Conservation (phyloP, 805 yeast genomes). For the Komagataella pseudopastoris region DNA sequence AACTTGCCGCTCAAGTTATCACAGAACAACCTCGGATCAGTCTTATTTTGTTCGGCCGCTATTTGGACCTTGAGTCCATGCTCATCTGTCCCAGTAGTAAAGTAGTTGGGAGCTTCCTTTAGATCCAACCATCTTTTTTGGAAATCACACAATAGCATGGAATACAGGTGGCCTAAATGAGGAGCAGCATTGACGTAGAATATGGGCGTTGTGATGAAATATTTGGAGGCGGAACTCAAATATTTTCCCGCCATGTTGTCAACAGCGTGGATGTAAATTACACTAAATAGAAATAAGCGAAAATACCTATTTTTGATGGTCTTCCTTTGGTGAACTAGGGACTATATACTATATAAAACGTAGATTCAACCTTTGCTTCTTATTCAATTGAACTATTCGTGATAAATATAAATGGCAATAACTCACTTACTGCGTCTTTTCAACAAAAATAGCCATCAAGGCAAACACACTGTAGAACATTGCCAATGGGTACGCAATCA, state of each 20-base stretch:
- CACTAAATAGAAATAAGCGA: neutral
- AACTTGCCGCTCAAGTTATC: constrained; percentile 58
- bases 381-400: neutral
- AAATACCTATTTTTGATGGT: neutral
- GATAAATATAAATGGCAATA: too few species aligned
- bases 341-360: neutral
- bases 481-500: constrained; percentile 87
- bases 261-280: neutral
- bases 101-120: constrained; percentile 23
- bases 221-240: neutral
- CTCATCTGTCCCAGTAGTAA: constrained; percentile 93
- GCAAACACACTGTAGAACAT: constrained; percentile 92
- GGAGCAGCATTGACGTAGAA: constrained; percentile 95
- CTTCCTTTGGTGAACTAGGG: neutral
- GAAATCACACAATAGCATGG: constrained; percentile 76
- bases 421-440: constrained; percentile 8
- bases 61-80: constrained; percentile 88
- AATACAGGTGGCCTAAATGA: constrained; percentile 85
- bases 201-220: constrained; percentile 77
- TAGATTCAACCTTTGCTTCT: neutral
- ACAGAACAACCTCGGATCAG: constrained; percentile 56
- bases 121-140: constrained; percentile 58
- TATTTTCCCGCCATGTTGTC: neutral
- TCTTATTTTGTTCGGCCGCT: constrained; percentile 37
- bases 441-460: constrained; percentile 76